Evolutionary conservation across 768 basidiomycete species (phyloP).

Genomic region (Cystobasidiopsis lactophilus): DNA sequence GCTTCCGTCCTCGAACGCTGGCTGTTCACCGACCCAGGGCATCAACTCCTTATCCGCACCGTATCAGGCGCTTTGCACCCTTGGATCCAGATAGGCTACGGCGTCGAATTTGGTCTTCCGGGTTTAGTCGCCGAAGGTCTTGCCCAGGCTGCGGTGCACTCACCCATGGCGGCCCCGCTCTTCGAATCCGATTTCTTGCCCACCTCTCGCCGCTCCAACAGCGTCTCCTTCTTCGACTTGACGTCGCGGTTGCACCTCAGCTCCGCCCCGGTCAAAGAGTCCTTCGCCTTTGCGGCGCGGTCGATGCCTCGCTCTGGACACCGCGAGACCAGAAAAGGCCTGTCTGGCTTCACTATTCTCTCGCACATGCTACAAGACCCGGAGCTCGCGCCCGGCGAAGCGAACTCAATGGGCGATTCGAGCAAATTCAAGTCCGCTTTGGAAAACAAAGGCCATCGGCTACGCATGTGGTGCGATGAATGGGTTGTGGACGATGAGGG

Average conservation of each 20-base stretch:
- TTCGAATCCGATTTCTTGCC: slow-evolving; percentile 16
- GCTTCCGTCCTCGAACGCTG: slow-evolving; percentile 17
- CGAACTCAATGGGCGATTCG: slow-evolving; percentile 8
- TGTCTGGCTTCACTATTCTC: slow-evolving; percentile 19
- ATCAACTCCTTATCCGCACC: slow-evolving; percentile 14
- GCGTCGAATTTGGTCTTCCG: slow-evolving; percentile 19
- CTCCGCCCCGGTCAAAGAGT: slow-evolving; percentile 1
- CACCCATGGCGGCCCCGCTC: not conserved
- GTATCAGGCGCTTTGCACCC: slow-evolving; percentile 18
- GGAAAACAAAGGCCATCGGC: slow-evolving; percentile 2
- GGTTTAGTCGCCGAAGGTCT: slow-evolving; percentile 18
- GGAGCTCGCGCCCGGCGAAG: slow-evolving; percentile 15
- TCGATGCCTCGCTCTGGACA: slow-evolving; percentile 4
- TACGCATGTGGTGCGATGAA: slow-evolving; percentile 13
- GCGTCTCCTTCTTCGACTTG: slow-evolving; percentile 7
- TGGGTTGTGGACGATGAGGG: slow-evolving; percentile 15
- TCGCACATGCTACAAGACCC: slow-evolving; percentile 16
- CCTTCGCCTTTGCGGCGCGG: slow-evolving; percentile 1
- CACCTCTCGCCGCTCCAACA: slow-evolving; percentile 1
- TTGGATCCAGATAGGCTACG: slow-evolving; percentile 19
- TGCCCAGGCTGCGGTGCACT: slow-evolving; percentile 16
- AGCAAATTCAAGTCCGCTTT: slow-evolving; percentile 12
- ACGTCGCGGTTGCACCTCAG: not conserved
- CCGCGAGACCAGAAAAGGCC: slow-evolving; percentile 12
- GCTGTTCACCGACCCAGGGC: slow-evolving; percentile 14